Base-by-base conservation (phyloP, 495 filamentous ascomycete species). In the Umbilicaria muhlenbergii region DNA sequence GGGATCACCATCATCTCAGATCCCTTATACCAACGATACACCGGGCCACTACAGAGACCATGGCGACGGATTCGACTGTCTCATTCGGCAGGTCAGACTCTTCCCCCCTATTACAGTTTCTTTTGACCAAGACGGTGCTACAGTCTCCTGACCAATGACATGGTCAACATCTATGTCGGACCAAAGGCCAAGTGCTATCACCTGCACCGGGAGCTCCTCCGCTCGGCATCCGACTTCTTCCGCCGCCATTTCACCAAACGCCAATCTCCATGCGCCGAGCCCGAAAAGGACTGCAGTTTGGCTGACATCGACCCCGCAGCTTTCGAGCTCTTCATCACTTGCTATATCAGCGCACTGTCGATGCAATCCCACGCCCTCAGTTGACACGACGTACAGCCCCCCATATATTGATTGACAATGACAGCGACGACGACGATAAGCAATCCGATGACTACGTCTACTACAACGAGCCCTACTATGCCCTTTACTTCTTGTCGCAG, bases 141-240 rank as follows among this genome's bases (percentile, higher is more conserved):
- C 32, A 48, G 46, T 32, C 11, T 16, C 17, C 11, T 48, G 11
- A 44, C 5, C 11, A 18, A 31, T 12, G 41, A 38, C 2, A n/a
- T 34, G n/a, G 15, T 48, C 13, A 48, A 13, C 0, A 15, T 44
- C 17, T 33, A 44, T 3, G 31, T 49, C 14, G 46, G 41, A 11
- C 36, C 13, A 6, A 37, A 44, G 8, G 5, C 14, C 5, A 34
- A 41, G 17, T 13, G 13, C 1, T 49, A 32, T 33, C 15, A 17
- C 5, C 17, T 49, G 32, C 36, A 41, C 36, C 31, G 13, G 14
- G 8, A n/a, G 13, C 31, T 36, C 5, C 11, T 28, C 0, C 16
- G n/a, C 15, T 32, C 24, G 3, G 24, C 24, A 8, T 28, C 24
- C 5, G 24, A 28, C 24, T 28, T 28, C 24, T 28, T 28, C 8